Percentiles rank a stretch among this genome's conserved stretches.
Conservation (phyloP, 805 yeast genomes). For the Starmera dryadoides region DNA sequence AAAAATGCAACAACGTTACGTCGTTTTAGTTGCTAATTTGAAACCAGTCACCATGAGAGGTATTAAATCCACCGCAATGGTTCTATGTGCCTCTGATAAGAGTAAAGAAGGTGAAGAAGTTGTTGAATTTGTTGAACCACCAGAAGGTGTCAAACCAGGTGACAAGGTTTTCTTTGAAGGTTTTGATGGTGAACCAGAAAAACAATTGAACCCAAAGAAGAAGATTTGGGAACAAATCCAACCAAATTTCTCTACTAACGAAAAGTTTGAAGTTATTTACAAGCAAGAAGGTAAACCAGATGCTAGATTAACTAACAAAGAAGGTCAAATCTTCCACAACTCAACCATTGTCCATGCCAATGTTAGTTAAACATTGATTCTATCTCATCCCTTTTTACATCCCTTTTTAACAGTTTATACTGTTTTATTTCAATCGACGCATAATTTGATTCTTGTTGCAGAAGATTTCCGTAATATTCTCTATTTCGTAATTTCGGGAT, state of each 20-base stretch:
- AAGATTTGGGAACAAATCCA: constrained; percentile 95
- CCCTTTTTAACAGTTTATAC: too few species aligned
- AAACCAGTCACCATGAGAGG: constrained; percentile 99
- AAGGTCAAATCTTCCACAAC: constrained; percentile 73
- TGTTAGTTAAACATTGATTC: constrained; percentile 64
- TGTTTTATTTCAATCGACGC: too few species aligned
- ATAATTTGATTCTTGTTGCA: too few species aligned
- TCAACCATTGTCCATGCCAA: constrained; percentile 65
- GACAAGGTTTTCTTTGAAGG: constrained; percentile 95
- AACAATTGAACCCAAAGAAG: constrained; percentile 94
- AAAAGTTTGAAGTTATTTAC: constrained; percentile 68
- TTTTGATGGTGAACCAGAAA: constrained; percentile 81
- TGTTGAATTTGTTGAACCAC: constrained; percentile 94
- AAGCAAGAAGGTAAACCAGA: constrained; percentile 67
- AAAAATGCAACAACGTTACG: constrained; percentile 91
- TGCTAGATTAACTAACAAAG: constrained; percentile 66
- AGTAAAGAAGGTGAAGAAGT: constrained; percentile 41
- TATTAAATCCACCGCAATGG: constrained; percentile 93
- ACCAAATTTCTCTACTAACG: constrained; percentile 83
- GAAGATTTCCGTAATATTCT: too few species aligned
- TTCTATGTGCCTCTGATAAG: constrained; percentile 73
- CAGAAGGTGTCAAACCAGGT: constrained; percentile 88
- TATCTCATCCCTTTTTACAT: too few species aligned
- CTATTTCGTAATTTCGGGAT: too few species aligned
- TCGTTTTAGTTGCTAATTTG: constrained; percentile 88